Evolutionary conservation across 176 grass and related monocot species (phyloP), one percentile per base, ranked within the genome.

Genomic region (Musa itinerans): DNA sequence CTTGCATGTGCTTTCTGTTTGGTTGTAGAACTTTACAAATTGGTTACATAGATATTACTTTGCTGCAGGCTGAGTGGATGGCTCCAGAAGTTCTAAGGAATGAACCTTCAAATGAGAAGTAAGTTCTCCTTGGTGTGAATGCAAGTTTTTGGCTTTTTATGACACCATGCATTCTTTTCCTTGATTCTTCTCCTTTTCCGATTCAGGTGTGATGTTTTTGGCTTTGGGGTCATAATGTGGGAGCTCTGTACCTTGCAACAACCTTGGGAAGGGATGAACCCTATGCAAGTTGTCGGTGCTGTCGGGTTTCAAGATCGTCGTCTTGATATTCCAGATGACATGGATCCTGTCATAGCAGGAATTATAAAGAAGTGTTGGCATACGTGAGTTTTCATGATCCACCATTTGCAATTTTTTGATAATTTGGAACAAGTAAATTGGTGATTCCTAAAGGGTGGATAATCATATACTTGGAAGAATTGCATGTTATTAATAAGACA

Each of bases 221-320:
- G 95, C 77, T 99, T 92, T 53, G 95, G 91, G 51, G 91, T 99
- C 81, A 92, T 99, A 87, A 64, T 99, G 58, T 99, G 95, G 95
- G 95, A 99, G 78, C 90, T 99, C 9, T 94, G 88, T 80, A 99
- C 95, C 2, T 75, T 99, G 68, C 85, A 86, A 58, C 91, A 99
- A 16, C 95, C 95, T 53, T 99, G 95, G 95, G 90, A 99, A 89
- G 95, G 95, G 53, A 99, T 99, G 90, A 99, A 92, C 11, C 84
- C 95, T 17, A 99, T 99, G 95, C 95, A 99, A 87, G 95, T 99
- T 25, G 95, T 99, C 70, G 95, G 91, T 81, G 95, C 95, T 76
- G 88, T 99, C 57, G 95, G 95, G 13, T 99, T 99, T 83, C 95
- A 99, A 80, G 83, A 89, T 76, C 95, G 95, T 7, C 86, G 86